Percentiles rank a stretch among this genome's conserved stretches.
Conservation (phyloP, 371 early-diverging fungal genomes). For the Mucor indicus region DNA sequence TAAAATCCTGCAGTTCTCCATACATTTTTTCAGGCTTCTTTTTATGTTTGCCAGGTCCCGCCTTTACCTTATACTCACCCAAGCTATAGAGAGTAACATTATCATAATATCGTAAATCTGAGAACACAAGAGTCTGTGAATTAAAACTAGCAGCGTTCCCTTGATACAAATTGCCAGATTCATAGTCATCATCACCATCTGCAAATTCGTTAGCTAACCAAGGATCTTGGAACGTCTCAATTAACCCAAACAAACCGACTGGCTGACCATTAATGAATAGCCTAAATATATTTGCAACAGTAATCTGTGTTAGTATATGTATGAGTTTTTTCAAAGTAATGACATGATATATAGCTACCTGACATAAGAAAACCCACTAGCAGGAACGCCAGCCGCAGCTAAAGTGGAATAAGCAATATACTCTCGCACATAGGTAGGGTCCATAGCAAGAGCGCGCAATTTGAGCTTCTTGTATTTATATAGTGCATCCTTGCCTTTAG, state of each 20-base stretch:
- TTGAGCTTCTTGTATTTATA: constrained; percentile 47
- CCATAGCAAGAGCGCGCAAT: constrained; percentile 41
- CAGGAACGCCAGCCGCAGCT: constrained; percentile 43
- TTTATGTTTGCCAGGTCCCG: neutral
- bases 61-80: constrained; percentile 23
- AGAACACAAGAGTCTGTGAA: neutral
- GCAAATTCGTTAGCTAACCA: constrained; percentile 17
- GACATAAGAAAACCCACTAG: constrained; percentile 40
- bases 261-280: constrained; percentile 13
- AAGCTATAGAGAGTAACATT: constrained; percentile 3
- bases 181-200: constrained; percentile 3
- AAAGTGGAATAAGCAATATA: constrained; percentile 34
- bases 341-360: constrained; percentile 11
- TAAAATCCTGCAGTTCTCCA: constrained; percentile 14
- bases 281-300: neutral
- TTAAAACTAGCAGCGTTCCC: neutral
- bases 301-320: neutral
- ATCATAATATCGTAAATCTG: constrained; percentile 15
- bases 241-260: constrained; percentile 19
- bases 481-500: constrained; percentile 7
- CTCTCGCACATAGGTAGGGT: constrained; percentile 47
- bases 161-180: constrained; percentile 13
- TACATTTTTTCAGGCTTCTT: neutral
- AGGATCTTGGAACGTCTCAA: constrained; percentile 20
- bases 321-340: neutral